Percentiles rank a stretch among this genome's conserved stretches.
Evolutionary conservation across 2,329 filamentous ascomycete genomes (phyloP).

Genomic region (Xylariomycetidae sp.): DNA sequence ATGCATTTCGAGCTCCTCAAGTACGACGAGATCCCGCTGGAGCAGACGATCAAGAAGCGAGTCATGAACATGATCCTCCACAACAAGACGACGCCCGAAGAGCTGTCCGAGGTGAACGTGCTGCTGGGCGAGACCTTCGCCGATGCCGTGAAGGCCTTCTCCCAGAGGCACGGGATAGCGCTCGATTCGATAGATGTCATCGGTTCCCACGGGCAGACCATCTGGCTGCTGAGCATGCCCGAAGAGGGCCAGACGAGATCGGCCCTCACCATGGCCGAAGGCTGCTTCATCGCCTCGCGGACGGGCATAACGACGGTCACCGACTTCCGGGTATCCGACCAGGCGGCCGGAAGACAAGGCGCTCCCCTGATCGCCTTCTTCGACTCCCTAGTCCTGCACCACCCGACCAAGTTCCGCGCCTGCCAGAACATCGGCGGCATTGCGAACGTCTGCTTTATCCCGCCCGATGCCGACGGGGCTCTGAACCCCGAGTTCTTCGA

Average conservation of each 20-base stretch:
- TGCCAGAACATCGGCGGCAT: constrained; percentile 61
- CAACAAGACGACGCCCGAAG: constrained; percentile 47
- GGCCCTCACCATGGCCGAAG: constrained; percentile 54
- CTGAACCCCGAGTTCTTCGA: constrained; percentile 38
- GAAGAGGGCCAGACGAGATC: constrained; percentile 39
- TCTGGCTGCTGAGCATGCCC: constrained; percentile 52
- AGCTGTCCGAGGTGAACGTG: constrained; percentile 53
- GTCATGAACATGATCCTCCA: constrained; percentile 54
- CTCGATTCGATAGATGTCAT: constrained; percentile 46
- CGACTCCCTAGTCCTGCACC: constrained; percentile 50
- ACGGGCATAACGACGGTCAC: constrained; percentile 56
- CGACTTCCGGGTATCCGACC: constrained; percentile 53
- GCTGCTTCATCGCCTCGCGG: constrained; percentile 46
- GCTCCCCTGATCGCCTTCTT: constrained; percentile 55
- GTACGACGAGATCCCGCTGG: constrained; percentile 52
- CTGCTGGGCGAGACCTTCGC: constrained; percentile 54
- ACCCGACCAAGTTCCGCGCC: constrained; percentile 51
- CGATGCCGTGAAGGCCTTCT: constrained; percentile 45
- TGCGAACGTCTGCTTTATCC: constrained; percentile 57
- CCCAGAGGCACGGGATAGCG: constrained; percentile 35
- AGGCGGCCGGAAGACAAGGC: constrained; percentile 50
- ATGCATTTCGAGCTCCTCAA: constrained; percentile 54
- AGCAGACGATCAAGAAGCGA: constrained; percentile 48
- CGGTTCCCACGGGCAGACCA: constrained; percentile 55
- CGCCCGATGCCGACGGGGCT: constrained; percentile 36